Base-by-base conservation (phyloP, 495 filamentous ascomycete genomes). In the Acidiella bohemica region DNA sequence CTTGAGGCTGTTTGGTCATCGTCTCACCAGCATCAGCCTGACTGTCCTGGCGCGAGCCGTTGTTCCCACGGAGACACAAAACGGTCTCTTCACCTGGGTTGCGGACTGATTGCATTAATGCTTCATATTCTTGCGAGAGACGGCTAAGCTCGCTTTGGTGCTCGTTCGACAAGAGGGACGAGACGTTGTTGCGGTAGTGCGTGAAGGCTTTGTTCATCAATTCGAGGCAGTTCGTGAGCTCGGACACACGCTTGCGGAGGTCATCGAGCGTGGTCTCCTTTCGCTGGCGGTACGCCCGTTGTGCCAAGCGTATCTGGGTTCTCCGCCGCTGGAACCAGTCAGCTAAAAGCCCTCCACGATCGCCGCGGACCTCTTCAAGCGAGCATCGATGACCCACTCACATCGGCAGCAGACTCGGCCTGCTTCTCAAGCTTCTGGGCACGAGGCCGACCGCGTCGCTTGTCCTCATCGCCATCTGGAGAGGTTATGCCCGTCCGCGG, bases 221-320 rank as follows among this genome's bases (percentile, higher is more conserved):
- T 46, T 78, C 72, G 45, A 85, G 78, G 2, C 72, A 67, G 4
- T 63, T 60, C 39, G 79, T 73, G 17, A 90, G 65, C 21, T 71
- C 66, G 21, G 73, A 58, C 18, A 85, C 79, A 36, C 73, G 67
- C 24, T 67, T 66, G 44, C 81, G 78, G 6, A 88, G 64, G 1
- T 75, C 72, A 13, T 71, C 68, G 36, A 90, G 82, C 3, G 77
- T 81, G 16, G 70, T 80, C 53, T 92, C 82, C 54, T 88, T 88
- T 12, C 84, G 75, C 45, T 81, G 73, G 9, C 84, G 75, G 51
- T 93, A 92, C 1, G 84, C 83, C 23, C 84, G 68, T 53, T 93
- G 84, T 9, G 84, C 84, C 40, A 88, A 67, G 26, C 84, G 75
- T 39, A 87, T 87, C 60, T 93, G 84, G n/a, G 80, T 85, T 36